Evolutionary conservation across 768 basidiomycete genomes (phyloP), one percentile per base, ranked within the genome.

Genomic region (Pisolithus albus): DNA sequence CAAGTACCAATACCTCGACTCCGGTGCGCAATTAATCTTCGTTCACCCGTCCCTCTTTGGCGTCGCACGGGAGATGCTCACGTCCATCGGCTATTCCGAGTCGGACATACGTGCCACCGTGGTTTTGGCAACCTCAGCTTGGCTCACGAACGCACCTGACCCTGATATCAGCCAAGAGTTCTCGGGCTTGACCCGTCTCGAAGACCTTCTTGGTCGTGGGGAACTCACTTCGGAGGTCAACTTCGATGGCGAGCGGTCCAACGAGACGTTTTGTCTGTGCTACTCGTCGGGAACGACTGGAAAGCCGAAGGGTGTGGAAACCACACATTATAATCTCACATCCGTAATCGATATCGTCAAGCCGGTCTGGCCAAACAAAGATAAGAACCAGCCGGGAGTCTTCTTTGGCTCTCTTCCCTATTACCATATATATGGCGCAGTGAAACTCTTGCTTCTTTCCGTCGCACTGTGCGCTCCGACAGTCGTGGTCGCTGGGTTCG

Each of bases 221-320:
- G 63, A 67, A 13, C 69, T 87, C 10, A 52, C 58, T 10, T 59
- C 70, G 4, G 84, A 86, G 60, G 82, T 79, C 56, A 71, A 67
- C 57, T 81, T 84, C 46, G 72, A 80, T 11, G 81, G 77, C 0
- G 56, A 72, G 0, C 61, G 70, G 18, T 72, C 81, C 2, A 61
- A 82, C 49, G 82, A 86, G 58, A 88, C 88, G 0, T 65, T 72
- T 3, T 80, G 80, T 56, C 61, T 89, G 37, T 88, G 84, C 52
- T 88, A 88, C 52, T 72, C 68, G 6, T 70, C 69, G 63, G 88
- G 88, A 5, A 91, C 88, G 1, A 88, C 86, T 0, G 86, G 88
- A 2, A 81, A 82, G 55, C 83, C 89, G 2, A 92, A 92, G 66
- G 89, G 79, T 6, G 78, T 81, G 18, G 70, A 75, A 79, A 84